Base-by-base conservation (phyloP, 108 stramenopile species). In the Cyclotella choctawhatcheeana region DNA sequence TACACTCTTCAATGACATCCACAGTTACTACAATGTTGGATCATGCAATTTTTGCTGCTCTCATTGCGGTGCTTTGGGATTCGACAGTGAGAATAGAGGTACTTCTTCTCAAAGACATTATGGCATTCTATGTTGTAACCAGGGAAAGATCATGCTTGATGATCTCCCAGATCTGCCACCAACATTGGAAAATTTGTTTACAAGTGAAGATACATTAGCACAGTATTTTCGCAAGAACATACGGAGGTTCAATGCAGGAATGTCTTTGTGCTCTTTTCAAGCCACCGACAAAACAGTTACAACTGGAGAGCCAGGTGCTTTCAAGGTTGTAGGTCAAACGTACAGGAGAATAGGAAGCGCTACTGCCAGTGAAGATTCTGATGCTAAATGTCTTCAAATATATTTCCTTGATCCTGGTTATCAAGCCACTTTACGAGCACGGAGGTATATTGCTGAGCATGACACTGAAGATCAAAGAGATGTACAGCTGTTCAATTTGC, bases 291-390 rank as follows among this genome's bases (percentile, higher is more conserved):
- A 25, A 24, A 64, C 43, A 10, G 26, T 44, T 13, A 33, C 13
- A n/a, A 50, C 17, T 4, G 48, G 26, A 12, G 24, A 37, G 10
- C 62, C 44, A n/a, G 43, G 20, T 5, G 43, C 44, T 27, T 64
- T 64, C 10, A 64, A 64, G 22, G 34, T 64, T 29, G 34, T 24
- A 6, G 68, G 68, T 10, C 68, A 69, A 30, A 2, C 62, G 26
- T 33, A 52, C 25, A 33, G 71, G n/a, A 32, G 59, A 35, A 59
- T 61, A 29, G 71, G 71, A 14, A 43, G 44, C 13, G n/a, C 58
- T n/a, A 21, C 50, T 18, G 20, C 27, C 34, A 31, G 29, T 13
- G 16, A 52, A n/a, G 58, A 52, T 26, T 18, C 62, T 24, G 34
- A 2, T 25, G 59, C 71, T 3, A 50, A 44, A 12, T 48, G 60